Percentiles rank a stretch among this genome's conserved stretches.
These are phyloP conservation scores for Adansonia digitata DNA, from an alignment of 345 rosid species.

Conservation along the genomic window DNA sequence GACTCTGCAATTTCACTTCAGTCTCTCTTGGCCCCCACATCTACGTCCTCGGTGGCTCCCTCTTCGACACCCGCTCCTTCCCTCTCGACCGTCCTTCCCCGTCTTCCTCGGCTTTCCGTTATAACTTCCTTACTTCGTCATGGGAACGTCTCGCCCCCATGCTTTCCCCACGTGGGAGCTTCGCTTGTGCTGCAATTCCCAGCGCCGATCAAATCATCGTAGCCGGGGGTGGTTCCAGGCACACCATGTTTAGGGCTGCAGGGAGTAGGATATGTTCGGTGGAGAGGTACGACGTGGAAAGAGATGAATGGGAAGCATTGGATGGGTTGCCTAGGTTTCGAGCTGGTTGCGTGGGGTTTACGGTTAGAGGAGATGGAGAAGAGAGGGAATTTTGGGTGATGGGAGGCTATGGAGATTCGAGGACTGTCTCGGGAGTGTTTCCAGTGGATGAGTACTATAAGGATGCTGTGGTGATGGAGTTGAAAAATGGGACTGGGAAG, in stretches of 20 bases:
- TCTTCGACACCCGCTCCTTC: slow-evolving; percentile 75
- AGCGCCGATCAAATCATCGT: slow-evolving; percentile 52
- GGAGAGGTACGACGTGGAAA: slow-evolving; percentile 68
- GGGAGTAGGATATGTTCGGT: slow-evolving; percentile 79
- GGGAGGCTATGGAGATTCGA: slow-evolving; percentile 90
- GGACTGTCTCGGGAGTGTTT: slow-evolving; percentile 68
- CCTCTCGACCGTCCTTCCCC: slow-evolving; percentile 84
- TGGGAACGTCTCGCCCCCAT: slow-evolving; percentile 79
- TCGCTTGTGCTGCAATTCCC: slow-evolving; percentile 63
- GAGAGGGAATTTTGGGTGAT: slow-evolving; percentile 87
- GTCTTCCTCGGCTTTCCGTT: slow-evolving; percentile 61
- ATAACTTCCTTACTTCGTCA: slow-evolving; percentile 38
- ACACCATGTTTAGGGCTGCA: slow-evolving; percentile 71
- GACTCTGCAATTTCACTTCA: slow-evolving; percentile 85
- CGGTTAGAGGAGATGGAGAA: slow-evolving; percentile 33
- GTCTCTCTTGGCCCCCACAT: slow-evolving; percentile 53
- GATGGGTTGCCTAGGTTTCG: slow-evolving; percentile 67
- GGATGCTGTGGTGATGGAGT: slow-evolving; percentile 75
- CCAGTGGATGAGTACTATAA: slow-evolving; percentile 78
- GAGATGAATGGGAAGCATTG: slow-evolving; percentile 66
- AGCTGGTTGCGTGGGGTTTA: slow-evolving; percentile 84
- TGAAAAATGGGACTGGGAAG: slow-evolving; percentile 34
- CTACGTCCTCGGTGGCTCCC: slow-evolving; percentile 84
- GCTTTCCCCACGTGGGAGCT: slow-evolving; percentile 85
- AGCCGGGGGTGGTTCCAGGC: slow-evolving; percentile 89